phyloP scores from a whole-genome alignment of 805 yeast genomes.

The Metahyphopichia silvanorum region DNA sequence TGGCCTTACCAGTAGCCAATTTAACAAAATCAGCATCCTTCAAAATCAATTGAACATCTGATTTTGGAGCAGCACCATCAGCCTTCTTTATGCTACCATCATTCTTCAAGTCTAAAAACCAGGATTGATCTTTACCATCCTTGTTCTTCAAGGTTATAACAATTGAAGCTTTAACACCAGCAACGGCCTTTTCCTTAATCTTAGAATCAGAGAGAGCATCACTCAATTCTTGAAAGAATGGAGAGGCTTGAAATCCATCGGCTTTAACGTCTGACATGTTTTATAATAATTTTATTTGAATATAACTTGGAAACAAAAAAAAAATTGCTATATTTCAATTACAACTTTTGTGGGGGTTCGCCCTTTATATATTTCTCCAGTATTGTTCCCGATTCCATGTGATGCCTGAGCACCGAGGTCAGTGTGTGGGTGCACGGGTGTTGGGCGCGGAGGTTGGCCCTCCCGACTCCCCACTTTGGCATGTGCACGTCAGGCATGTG shows the following conservation, averaged over 20 bases:
- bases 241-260: slow-evolving; percentile 44
- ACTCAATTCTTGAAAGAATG: slow-evolving; percentile 36
- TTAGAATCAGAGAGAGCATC: slow-evolving; percentile 35
- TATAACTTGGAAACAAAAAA: background rate
- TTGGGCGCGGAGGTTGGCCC: no score
- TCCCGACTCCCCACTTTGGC: no score
- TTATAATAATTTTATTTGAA: slow-evolving; percentile 2
- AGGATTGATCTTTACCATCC: slow-evolving; percentile 54
- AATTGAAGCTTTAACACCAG: slow-evolving; percentile 57
- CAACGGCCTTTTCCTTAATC: slow-evolving; percentile 35
- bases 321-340: background rate
- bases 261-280: slow-evolving; percentile 25
- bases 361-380: no score
- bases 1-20: slow-evolving; percentile 74
- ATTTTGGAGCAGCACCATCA: slow-evolving; percentile 46
- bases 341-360: no score
- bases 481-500: no score
- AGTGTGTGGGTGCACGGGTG: no score
- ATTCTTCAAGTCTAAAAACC: slow-evolving; percentile 67
- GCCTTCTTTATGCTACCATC: slow-evolving; percentile 44
- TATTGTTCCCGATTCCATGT: no score
- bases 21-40: slow-evolving; percentile 67
- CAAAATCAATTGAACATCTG: slow-evolving; percentile 63
- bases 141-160: slow-evolving; percentile 66
- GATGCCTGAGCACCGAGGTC: no score